Conservation (phyloP, 371 early-diverging fungal species). For the Mortierella sp. region DNA sequence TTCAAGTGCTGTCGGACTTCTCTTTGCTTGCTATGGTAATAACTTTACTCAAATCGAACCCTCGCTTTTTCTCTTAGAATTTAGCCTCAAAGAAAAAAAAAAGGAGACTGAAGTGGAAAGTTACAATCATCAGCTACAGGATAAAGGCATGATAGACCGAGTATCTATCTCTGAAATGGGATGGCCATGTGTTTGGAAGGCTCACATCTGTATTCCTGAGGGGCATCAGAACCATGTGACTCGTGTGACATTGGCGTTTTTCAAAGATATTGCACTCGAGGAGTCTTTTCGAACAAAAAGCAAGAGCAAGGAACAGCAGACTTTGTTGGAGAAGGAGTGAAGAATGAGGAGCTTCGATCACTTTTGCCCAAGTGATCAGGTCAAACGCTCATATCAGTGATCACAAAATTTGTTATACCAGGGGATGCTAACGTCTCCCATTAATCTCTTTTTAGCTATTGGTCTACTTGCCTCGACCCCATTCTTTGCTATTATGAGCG, state of each 20-base stretch:
- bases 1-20: constrained; percentile 77
- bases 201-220: neutral
- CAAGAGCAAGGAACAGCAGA: neutral
- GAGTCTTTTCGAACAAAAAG: neutral
- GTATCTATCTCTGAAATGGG: neutral
- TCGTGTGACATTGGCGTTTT: constrained; percentile 12
- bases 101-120: too few species aligned
- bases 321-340: neutral
- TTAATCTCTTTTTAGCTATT: constrained; percentile 60
- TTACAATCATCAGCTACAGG: neutral
- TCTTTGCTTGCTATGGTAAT: constrained; percentile 85
- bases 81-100: constrained; percentile 3
- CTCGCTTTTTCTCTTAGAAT: too few species aligned
- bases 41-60: neutral
- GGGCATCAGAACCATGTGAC: constrained; percentile 16
- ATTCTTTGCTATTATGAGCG: constrained; percentile 82
- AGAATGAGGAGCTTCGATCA: neutral
- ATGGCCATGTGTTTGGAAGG: constrained; percentile 4
- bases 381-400: neutral
- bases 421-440: neutral
- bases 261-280: too few species aligned
- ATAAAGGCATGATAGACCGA: neutral
- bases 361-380: neutral
- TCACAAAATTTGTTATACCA: neutral
- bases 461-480: constrained; percentile 86